Evolutionary conservation across 176 grass and related monocot species (phyloP), one percentile per base, ranked within the genome.

Genomic region (Juncus effusus): DNA sequence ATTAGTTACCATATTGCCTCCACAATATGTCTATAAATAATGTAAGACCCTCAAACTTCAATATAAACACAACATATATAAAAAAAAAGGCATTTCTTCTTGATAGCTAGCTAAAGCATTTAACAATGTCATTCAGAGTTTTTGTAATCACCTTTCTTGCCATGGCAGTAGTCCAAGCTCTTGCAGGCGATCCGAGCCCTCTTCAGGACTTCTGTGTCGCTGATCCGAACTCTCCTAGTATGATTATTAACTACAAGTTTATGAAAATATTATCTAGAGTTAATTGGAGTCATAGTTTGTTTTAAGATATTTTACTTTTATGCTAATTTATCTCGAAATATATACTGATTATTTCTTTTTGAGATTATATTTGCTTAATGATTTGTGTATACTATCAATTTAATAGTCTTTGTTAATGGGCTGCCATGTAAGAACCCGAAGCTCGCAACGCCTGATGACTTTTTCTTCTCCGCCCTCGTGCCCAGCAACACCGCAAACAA

Each of bases 201-300:
- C 47, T 77, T 39, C 80, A 77, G 64, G 74, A 77, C 49, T 77
- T 72, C 60, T 82, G 65, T 16, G 65, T 82, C 11, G 74, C 65
- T 45, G 16, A 77, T 38, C 13, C 12, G 3, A 53, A 51, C 13
- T 59, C 65, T 9, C 5, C 12, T 38, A 53, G 79, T 76, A 82
- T 6, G n/a, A 8, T 38, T 52, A 11, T n/a, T 4, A 61, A 3
- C 55, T 28, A 28, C 19, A 28, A 28, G 16, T 40, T 44, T 11
- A 41, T 62, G 7, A 40, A 13, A 13, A 41, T 59, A 59, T 55
- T 40, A 40, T 73, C 19, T 28, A 28, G 19, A 28, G 19, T 28
- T 28, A 28, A 28, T 28, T 28, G 19, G 19, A 28, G 19, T 28
- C 19, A 28, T 28, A 28, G 19, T 28, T 28, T 28, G 19, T 28